Evolutionary conservation across 2,329 filamentous ascomycete genomes (phyloP), one percentile per base, ranked within the genome.

Genomic region (Alternaria tenuissima): DNA sequence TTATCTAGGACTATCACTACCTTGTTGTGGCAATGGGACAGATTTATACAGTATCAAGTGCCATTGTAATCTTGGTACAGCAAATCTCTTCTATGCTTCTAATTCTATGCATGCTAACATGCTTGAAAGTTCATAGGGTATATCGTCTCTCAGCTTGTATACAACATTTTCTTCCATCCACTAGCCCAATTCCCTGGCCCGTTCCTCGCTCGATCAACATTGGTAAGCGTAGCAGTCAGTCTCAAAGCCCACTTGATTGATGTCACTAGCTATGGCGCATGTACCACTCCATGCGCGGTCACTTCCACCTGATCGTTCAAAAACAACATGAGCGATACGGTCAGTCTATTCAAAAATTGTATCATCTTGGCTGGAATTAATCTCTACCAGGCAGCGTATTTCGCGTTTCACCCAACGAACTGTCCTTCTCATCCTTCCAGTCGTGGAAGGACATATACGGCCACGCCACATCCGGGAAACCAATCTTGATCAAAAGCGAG

Each of bases 361-460:
- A 43, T 43, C 41, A 18, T 22, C 0, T 43, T 18, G 20, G 18
- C n/a, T 24, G 18, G 9, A 16, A 43, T 3, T 20, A 20, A 43
- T 24, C 24, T 20, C 3, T 1, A 14, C 3, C 20, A 20, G 18
- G 41, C 0, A 43, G 20, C 41, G 49, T 52, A 11, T 28, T 52
- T 20, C 49, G 49, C 34, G 49, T 52, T 22, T 52, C 49, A 18
- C 49, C 49, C 36, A 52, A 52, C 20, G 49, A 52, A 30, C 8
- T 52, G 34, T 52, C 49, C n/a, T 52, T 52, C 36, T 24, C 49
- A 14, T 52, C 49, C 7, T 9, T 42, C 16, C 20, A 2, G 16
- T 52, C 49, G 16, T 52, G 49, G 49, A 52, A 52, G 20, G 36
- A 22, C 24, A 52, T 52, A n/a, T 52, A 52, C 6, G 49, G 49